A percentile compares a stretch with the other conserved stretches of the same genome.
phyloP scores from a whole-genome alignment of 306 rosid species.

The Vicia sativa region DNA sequence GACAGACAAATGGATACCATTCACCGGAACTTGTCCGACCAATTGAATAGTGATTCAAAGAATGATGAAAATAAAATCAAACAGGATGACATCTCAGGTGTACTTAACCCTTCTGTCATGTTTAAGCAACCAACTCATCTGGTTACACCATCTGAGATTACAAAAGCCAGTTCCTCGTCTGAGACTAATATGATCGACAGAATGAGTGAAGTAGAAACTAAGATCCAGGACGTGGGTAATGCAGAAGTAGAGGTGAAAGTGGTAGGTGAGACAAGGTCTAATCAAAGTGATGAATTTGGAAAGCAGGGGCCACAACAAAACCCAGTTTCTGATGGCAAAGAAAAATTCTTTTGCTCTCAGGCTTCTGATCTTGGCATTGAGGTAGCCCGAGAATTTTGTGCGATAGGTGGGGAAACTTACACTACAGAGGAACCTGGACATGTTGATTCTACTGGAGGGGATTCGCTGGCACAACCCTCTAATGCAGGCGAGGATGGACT shows the following conservation, averaged over 20 bases:
- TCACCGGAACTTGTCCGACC: slow-evolving; percentile 63
- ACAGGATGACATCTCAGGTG: slow-evolving; percentile 72
- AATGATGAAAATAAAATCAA: slow-evolving; percentile 62
- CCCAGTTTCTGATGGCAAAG: slow-evolving; percentile 58
- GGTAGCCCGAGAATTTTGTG: slow-evolving; percentile 83
- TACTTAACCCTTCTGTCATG: slow-evolving; percentile 57
- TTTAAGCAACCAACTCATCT: slow-evolving; percentile 95
- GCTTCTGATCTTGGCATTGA: slow-evolving; percentile 97
- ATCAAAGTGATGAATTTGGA: slow-evolving; percentile 61
- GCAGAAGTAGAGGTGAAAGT: slow-evolving; percentile 83
- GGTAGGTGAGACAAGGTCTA: slow-evolving; percentile 75
- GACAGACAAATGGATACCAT: slow-evolving; percentile 71
- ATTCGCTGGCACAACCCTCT: slow-evolving; percentile 48
- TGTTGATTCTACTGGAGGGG: slow-evolving; percentile 49
- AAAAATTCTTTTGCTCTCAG: slow-evolving; percentile 84
- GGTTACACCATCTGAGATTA: slow-evolving; percentile 84
- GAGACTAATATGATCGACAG: slow-evolving; percentile 64
- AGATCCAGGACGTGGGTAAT: slow-evolving; percentile 68
- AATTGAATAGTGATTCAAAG: slow-evolving; percentile 56
- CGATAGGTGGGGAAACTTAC: slow-evolving; percentile 63
- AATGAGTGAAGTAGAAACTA: slow-evolving; percentile 69
- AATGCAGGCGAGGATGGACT: slow-evolving; percentile 62
- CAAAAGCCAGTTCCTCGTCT: slow-evolving; percentile 74
- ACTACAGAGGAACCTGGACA: slow-evolving; percentile 54
- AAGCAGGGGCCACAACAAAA: slow-evolving; percentile 60